Base-by-base conservation (phyloP, 2,329 filamentous ascomycete species). In the Diaporthe amygdali region DNA sequence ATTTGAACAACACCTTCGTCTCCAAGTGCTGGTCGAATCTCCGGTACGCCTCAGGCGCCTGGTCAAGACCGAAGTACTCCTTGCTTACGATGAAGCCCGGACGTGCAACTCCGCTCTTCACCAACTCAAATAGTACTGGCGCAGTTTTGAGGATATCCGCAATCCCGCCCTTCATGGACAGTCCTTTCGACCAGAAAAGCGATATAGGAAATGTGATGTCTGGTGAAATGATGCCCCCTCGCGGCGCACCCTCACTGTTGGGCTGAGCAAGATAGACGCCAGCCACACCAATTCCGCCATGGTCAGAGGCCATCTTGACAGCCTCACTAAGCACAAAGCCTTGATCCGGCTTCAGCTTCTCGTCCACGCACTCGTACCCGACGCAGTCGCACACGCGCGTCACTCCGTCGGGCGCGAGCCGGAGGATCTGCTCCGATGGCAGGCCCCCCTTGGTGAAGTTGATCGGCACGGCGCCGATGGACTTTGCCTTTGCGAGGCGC, bases 1-100 rank as follows among this genome's bases (percentile, higher is more conserved):
- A 46, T 52, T 68, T 69, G 17, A 39, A 54, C 12, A 80, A 74
- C 54, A 67, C 72, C 68, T 80, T 80, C 5, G 67, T 73, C 34
- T 75, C 74, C 30, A 73, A 47, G 12, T 72, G 69, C 52, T 72
- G 66, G n/a, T 78, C 74, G 59, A 77, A 80, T 12, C 76, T 72
- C 22, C 55, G 61, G 52, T 79, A 81, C 1, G 71, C 73, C 49
- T 76, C 73, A 3, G 76, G 76, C 12, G 75, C 78, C 1, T 79
- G 75, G 12, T 80, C 77, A n/a, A 81, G 76, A 7, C 75, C 73
- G 12, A 56, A 25, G 1, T 77, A 75, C 30, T 77, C 75, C 41
- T 70, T 70, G 52, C 74, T 75, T 4, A 77, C 73, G 30, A 81
- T 73, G 55, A 81, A 80, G 2, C 78, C 74, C 1, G 78, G 78